phyloP scores from a whole-genome alignment of 2,329 filamentous ascomycete genomes.

The Sclerotinia sclerotiorum region DNA sequence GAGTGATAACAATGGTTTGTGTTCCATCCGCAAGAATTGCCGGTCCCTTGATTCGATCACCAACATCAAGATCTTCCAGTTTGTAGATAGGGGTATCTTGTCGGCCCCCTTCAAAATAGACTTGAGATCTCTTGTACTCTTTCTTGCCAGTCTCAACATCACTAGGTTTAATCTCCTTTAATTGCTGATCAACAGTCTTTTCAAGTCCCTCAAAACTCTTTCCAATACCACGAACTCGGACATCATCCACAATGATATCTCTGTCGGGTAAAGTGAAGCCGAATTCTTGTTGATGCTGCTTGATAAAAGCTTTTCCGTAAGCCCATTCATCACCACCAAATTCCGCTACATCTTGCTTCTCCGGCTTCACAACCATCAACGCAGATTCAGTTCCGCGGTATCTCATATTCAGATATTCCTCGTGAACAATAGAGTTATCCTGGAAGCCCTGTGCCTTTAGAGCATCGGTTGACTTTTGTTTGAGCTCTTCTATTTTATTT shows the following conservation, averaged over 20 bases:
- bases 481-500: conserved; percentile 75
- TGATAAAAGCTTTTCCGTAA: conserved; percentile 80
- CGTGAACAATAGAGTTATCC: conserved; percentile 72
- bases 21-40: conserved; percentile 26
- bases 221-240: conserved; percentile 83
- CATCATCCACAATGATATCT: conserved; percentile 88
- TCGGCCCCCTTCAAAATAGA: conserved; percentile 84
- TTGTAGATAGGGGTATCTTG: conserved; percentile 79
- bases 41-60: conserved; percentile 22
- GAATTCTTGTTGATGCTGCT: conserved; percentile 89
- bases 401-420: conserved; percentile 92
- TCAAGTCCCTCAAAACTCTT: conserved; percentile 80
- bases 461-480: conserved; percentile 67
- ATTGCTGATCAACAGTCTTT: conserved; percentile 80
- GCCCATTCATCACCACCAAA: conserved; percentile 72
- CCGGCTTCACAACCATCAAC: conserved; percentile 81
- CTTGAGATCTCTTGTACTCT: conserved; percentile 63
- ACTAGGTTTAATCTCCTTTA: conserved; percentile 65
- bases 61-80: conserved; percentile 64
- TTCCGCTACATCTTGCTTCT: conserved; percentile 57
- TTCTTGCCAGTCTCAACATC: conserved; percentile 50
- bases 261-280: conserved; percentile 83
- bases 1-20: conserved; percentile 56
- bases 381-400: conserved; percentile 90
- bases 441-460: conserved; percentile 78